These are phyloP conservation scores for Globisporangium iwayamae DNA, from an alignment of 352 stramenopile genomes.

Conservation along the genomic window DNA sequence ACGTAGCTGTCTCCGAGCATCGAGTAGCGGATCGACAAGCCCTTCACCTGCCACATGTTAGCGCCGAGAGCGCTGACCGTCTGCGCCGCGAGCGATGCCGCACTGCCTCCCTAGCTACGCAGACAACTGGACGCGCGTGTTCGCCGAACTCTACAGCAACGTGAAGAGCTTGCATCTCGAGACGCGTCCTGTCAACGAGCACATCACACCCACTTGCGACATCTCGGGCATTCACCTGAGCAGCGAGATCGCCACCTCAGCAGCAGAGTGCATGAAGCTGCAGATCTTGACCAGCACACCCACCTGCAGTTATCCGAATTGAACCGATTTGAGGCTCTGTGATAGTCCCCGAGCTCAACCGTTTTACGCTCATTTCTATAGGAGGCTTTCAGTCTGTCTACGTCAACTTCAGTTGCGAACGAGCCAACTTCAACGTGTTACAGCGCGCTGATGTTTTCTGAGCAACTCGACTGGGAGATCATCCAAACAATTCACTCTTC, in stretches of 20 bases:
- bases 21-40: slow-evolving; percentile 31
- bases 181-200: neutral
- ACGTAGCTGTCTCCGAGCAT: slow-evolving; percentile 45
- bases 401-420: no score
- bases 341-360: no score
- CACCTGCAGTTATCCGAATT: neutral
- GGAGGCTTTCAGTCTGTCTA: no score
- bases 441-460: no score
- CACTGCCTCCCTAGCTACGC: slow-evolving; percentile 12
- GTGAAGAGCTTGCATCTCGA: no score
- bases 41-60: slow-evolving; percentile 39
- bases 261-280: neutral
- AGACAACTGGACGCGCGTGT: no score
- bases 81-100: slow-evolving; percentile 31
- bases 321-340: no score
- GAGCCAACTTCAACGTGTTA: no score
- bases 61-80: slow-evolving; percentile 23
- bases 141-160: no score
- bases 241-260: neutral
- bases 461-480: no score
- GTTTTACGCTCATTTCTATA: no score
- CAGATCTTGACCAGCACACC: neutral
- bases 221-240: neutral
- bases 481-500: no score
- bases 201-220: neutral